phyloP scores from a whole-genome alignment of 371 early-diverging fungal species.

The Encephalitozoon hellem region DNA sequence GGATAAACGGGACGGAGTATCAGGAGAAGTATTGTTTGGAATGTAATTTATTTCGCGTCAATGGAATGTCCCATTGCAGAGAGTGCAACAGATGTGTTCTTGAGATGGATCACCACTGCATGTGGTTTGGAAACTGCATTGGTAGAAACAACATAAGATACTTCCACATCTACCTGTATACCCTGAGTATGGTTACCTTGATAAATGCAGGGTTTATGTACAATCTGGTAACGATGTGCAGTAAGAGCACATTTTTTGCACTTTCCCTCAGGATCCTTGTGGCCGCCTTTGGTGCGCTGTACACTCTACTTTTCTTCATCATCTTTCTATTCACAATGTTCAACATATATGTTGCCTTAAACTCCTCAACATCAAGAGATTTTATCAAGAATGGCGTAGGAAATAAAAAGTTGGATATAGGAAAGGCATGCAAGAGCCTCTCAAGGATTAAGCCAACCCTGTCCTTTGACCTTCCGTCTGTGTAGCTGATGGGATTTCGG shows the following conservation, averaged over 20 bases:
- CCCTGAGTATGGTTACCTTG: background rate
- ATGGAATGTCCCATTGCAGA: slow-evolving; percentile 50
- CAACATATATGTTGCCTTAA: background rate
- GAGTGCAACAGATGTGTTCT: slow-evolving; percentile 55
- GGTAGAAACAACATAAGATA: slow-evolving; percentile 51
- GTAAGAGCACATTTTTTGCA: too few relatives aligned
- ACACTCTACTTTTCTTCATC: background rate
- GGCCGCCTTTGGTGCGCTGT: background rate
- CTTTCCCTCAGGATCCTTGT: background rate
- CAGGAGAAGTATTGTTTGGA: slow-evolving; percentile 45
- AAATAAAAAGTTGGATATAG: background rate
- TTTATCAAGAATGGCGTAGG: background rate
- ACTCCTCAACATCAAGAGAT: background rate
- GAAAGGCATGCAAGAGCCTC: background rate
- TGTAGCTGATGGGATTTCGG: background rate
- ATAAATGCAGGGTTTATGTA: background rate
- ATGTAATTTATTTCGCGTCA: slow-evolving; percentile 51
- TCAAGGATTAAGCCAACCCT: background rate
- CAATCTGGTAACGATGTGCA: background rate
- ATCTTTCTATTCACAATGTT: background rate
- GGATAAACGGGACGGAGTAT: background rate
- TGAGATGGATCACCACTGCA: slow-evolving; percentile 61
- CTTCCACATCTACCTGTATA: slow-evolving; percentile 16
- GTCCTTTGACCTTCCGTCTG: background rate
- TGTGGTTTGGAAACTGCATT: slow-evolving; percentile 57